Percentiles rank a stretch among this genome's conserved stretches.
These are phyloP conservation scores for Delitschia confertaspora DNA, from an alignment of 495 filamentous ascomycete species.

Conservation along the genomic window DNA sequence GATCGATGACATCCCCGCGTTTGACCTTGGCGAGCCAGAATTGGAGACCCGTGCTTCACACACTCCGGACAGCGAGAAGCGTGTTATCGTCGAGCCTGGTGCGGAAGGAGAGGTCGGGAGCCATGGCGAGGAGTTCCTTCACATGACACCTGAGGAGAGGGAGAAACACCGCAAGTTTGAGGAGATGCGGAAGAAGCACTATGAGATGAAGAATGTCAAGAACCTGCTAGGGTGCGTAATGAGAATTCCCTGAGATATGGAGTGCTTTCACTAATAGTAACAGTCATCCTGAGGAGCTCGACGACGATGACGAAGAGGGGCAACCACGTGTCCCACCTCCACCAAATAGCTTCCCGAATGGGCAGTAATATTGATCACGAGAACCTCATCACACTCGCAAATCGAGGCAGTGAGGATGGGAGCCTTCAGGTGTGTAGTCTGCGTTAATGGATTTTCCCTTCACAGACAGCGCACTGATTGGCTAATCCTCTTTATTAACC, in stretches of 20 bases:
- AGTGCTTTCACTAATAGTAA: slow-evolving; percentile 4
- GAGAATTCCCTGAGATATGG: neutral
- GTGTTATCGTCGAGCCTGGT: slow-evolving; percentile 66
- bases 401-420: no score
- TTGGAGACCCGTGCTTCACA: slow-evolving; percentile 30
- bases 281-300: slow-evolving; percentile 33
- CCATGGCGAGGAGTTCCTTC: slow-evolving; percentile 48
- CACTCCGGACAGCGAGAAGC: slow-evolving; percentile 53
- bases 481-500: neutral
- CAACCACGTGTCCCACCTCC: neutral
- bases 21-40: slow-evolving; percentile 93
- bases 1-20: slow-evolving; percentile 79
- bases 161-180: slow-evolving; percentile 91
- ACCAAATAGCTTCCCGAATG: slow-evolving; percentile 16
- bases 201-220: slow-evolving; percentile 96
- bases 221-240: slow-evolving; percentile 65
- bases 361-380: slow-evolving; percentile 23
- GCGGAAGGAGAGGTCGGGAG: slow-evolving; percentile 41
- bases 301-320: slow-evolving; percentile 31
- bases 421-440: no score
- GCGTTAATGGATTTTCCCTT: no score
- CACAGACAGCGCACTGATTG: no score
- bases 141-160: slow-evolving; percentile 64
- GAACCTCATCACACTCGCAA: neutral
- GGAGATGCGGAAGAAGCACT: slow-evolving; percentile 84